phyloP scores from a whole-genome alignment of 495 filamentous ascomycete genomes.

The Podospora anserina region DNA sequence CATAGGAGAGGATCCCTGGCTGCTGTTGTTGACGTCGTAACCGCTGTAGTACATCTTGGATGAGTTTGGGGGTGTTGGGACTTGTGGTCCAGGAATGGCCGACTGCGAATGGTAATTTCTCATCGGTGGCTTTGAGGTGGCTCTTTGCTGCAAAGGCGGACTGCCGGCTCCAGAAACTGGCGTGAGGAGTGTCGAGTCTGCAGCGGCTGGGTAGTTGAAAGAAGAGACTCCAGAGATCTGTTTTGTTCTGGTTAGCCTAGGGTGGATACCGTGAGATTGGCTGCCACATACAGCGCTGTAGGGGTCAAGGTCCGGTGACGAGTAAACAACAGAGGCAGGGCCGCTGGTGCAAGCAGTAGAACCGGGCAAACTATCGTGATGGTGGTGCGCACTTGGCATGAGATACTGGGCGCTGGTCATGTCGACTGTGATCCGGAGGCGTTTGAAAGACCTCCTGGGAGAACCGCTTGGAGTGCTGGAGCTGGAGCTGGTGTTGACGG shows the following conservation, averaged over 20 bases:
- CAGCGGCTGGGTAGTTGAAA: slow-evolving; percentile 43
- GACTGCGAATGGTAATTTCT: slow-evolving; percentile 34
- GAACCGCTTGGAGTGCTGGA: slow-evolving; percentile 10
- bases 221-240: slow-evolving; percentile 40
- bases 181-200: slow-evolving; percentile 46
- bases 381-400: slow-evolving; percentile 26
- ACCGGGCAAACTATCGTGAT: slow-evolving; percentile 23
- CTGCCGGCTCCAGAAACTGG: slow-evolving; percentile 46
- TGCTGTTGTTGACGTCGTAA: slow-evolving; percentile 32
- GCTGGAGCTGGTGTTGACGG: slow-evolving; percentile 6
- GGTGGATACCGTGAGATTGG: not conserved
- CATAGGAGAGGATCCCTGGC: slow-evolving; percentile 39
- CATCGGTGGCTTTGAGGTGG: slow-evolving; percentile 32
- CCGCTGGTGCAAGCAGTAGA: slow-evolving; percentile 21
- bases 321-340: slow-evolving; percentile 25
- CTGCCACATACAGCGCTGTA: slow-evolving; percentile 34
- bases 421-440: slow-evolving; percentile 28
- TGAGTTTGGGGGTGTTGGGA: slow-evolving; percentile 44
- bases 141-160: slow-evolving; percentile 41
- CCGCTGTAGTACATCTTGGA: slow-evolving; percentile 41
- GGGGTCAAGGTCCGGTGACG: slow-evolving; percentile 29
- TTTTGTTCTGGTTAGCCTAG: slow-evolving; percentile 7
- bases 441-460: slow-evolving; percentile 18
- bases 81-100: slow-evolving; percentile 34
- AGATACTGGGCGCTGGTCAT: slow-evolving; percentile 35